Evolutionary conservation across 495 filamentous ascomycete genomes (phyloP), one percentile per base, ranked within the genome.

Genomic region (Glarea lozoyensis): DNA sequence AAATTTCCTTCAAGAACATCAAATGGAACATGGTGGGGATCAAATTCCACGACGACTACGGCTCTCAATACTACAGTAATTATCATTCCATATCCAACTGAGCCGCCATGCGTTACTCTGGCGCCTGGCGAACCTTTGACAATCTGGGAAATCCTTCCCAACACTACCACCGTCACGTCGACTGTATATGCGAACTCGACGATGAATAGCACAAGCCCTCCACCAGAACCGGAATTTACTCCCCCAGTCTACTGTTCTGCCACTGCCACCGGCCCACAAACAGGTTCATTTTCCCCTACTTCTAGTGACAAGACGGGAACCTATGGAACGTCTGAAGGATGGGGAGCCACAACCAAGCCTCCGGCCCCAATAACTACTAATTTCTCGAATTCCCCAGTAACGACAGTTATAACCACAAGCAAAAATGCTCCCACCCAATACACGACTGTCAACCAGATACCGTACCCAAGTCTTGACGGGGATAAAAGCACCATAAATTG

Each of bases 211-310:
- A 42, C 22, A 13, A 15, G 43, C 9, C 24, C 16, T 24, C 25
- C 23, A 2, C 34, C 51, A 13, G 46, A 54, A 2, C 34, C 51
- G 12, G 46, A 54, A 38, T 50, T 43, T 11, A 50, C 47, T 5
- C 43, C 51, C 2, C 51, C 51, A 37, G 13, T 25, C 3, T 31
- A 39, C n/a, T 50, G 42, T 37, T 16, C 37, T 10, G 15, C 15
- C 10, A 43, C 27, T 23, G 10, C 19, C 19, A 34, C 16, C n/a
- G 32, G 3, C 27, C 3, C 32, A 6, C 6, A 6, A 9, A 6
- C 32, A 6, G 9, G 6, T 9, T 35, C 32, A 16, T 7, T n/a
- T 7, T n/a, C 25, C 7, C 7, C n/a, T 7, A n/a, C 25, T 29
- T 29, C n/a, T 7, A 29, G 25, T 29, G 25, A 7, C 25, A 29